Evolutionary conservation across 2,329 filamentous ascomycete species (phyloP).

Genomic region (Hypomyces perniciosus): DNA sequence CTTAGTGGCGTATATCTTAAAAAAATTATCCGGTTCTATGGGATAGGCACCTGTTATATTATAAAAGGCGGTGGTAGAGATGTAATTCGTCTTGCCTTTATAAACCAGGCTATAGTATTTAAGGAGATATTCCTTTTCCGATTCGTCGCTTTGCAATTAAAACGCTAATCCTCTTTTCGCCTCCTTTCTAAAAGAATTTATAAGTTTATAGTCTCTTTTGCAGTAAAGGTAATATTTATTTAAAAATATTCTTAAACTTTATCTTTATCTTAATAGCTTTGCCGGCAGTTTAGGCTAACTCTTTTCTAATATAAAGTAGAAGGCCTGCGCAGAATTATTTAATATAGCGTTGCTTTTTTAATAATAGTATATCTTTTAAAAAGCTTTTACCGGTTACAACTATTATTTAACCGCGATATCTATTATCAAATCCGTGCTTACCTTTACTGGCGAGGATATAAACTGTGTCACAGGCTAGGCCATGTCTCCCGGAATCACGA

Average conservation of each 20-base stretch:
- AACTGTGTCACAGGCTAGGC: constrained; percentile 29
- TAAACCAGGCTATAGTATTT: constrained; percentile 48
- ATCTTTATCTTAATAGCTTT: constrained; percentile 34
- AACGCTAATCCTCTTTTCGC: constrained; percentile 12
- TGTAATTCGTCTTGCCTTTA: constrained; percentile 49
- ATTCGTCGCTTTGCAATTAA: constrained; percentile 21
- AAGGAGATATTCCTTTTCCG: constrained; percentile 42
- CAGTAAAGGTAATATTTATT: background rate
- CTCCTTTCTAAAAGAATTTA: constrained; percentile 3
- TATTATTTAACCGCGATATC: constrained; percentile 47
- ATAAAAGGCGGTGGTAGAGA: constrained; percentile 44
- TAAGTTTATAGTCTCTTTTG: background rate
- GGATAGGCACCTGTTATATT: constrained; percentile 42
- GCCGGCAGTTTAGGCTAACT: constrained; percentile 40
- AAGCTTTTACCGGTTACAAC: constrained; percentile 27
- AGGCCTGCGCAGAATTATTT: constrained; percentile 28
- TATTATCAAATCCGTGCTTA: constrained; percentile 43
- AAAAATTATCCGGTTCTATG: constrained; percentile 43
- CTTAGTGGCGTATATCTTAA: constrained; percentile 35
- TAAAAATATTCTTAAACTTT: constrained; percentile 20
- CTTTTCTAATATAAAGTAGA: constrained; percentile 39
- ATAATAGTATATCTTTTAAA: too few species aligned
- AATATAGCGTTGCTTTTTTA: too few species aligned
- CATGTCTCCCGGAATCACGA: too few species aligned
- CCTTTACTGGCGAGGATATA: constrained; percentile 43